These are phyloP conservation scores for Parachlorella kessleri DNA, from an alignment of 139 green algal species.

Conservation along the genomic window DNA sequence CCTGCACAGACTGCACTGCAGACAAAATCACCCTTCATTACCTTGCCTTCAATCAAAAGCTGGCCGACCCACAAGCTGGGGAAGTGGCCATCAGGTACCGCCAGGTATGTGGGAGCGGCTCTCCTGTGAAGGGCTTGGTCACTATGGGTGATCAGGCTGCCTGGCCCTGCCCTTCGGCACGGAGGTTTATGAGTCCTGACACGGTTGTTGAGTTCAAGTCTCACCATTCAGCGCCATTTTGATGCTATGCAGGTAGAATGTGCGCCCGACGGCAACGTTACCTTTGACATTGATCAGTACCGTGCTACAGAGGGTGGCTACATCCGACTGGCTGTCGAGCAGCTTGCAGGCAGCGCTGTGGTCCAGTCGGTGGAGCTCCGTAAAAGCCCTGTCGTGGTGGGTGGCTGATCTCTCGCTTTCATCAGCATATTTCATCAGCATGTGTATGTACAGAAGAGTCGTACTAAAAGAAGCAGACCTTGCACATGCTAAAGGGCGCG, in stretches of 20 bases:
- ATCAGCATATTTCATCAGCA: too few relatives aligned
- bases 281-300: constrained; percentile 19
- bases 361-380: constrained; percentile 21
- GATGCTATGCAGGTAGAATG: constrained; percentile 35
- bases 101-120: background rate
- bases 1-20: constrained; percentile 13
- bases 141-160: too few relatives aligned
- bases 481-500: too few relatives aligned
- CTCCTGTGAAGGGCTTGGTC: too few relatives aligned
- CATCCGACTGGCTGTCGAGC: constrained; percentile 21
- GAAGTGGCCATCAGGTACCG: background rate
- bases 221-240: too few relatives aligned
- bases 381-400: background rate
- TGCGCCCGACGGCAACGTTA: background rate
- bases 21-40: constrained; percentile 28
- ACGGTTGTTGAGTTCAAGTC: too few relatives aligned
- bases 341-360: constrained; percentile 21
- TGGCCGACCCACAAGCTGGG: constrained; percentile 1
- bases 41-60: constrained; percentile 27
- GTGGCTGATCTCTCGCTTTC: too few relatives aligned
- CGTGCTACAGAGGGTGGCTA: constrained; percentile 27
- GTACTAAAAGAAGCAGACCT: too few relatives aligned
- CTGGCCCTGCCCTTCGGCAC: too few relatives aligned
- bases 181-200: too few relatives aligned
- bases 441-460: too few relatives aligned